Percentiles rank a stretch among this genome's conserved stretches.
These are phyloP conservation scores for Smittium culicis DNA, from an alignment of 371 early-diverging fungal species.

Conservation along the genomic window DNA sequence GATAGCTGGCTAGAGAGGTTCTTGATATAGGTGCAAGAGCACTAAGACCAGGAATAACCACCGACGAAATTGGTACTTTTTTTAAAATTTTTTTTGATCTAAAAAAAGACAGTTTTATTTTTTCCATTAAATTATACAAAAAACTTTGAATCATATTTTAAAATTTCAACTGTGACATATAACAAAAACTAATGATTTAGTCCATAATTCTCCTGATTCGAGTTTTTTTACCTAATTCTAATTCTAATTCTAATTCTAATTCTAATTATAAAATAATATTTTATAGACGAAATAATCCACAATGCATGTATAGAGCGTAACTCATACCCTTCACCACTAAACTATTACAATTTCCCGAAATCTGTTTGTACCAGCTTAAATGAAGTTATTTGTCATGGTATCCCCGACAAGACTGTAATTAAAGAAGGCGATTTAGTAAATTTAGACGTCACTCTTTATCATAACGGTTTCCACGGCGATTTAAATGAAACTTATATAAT, in stretches of 20 bases:
- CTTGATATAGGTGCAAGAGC: constrained; percentile 40
- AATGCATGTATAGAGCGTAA: constrained; percentile 67
- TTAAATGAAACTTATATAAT: constrained; percentile 24
- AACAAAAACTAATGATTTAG: no score
- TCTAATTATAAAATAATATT: background rate
- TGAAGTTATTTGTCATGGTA: constrained; percentile 75
- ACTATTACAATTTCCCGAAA: constrained; percentile 84
- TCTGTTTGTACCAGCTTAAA: constrained; percentile 78
- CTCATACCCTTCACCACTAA: constrained; percentile 87
- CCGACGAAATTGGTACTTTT: constrained; percentile 69
- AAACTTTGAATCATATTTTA: no score
- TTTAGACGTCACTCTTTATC: background rate
- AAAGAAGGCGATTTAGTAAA: constrained; percentile 71
- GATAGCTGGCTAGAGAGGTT: constrained; percentile 43
- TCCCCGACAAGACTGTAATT: constrained; percentile 70
- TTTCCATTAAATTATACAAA: background rate
- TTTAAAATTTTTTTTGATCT: no score
- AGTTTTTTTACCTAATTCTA: no score
- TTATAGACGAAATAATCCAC: constrained; percentile 61
- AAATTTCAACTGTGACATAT: no score
- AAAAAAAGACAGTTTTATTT: no score
- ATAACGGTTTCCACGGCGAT: background rate
- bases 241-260: no score
- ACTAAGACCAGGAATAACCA: constrained; percentile 62
- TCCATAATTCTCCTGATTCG: no score